These are phyloP conservation scores for Aspergillus costaricaensis DNA, from an alignment of 2,329 filamentous ascomycete genomes.

Conservation along the genomic window DNA sequence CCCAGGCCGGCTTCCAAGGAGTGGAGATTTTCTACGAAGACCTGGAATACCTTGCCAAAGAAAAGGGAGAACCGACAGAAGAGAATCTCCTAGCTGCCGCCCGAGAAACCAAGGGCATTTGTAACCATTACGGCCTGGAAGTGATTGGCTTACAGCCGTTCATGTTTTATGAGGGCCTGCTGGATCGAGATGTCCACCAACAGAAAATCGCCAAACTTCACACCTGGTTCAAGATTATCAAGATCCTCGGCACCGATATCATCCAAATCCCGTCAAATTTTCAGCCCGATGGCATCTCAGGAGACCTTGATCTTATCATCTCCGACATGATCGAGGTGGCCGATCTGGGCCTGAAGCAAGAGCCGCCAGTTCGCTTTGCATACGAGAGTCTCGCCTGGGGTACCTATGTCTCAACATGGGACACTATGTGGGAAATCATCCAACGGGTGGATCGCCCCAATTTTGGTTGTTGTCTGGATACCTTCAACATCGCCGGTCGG, in stretches of 20 bases:
- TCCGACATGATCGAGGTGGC: constrained; percentile 65
- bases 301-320: constrained; percentile 58
- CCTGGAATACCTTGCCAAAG: constrained; percentile 61
- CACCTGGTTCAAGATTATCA: constrained; percentile 68
- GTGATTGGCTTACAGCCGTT: constrained; percentile 69
- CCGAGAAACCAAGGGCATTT: constrained; percentile 55
- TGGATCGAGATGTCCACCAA: constrained; percentile 60
- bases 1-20: constrained; percentile 64
- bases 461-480: constrained; percentile 74
- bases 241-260: constrained; percentile 66
- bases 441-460: constrained; percentile 65
- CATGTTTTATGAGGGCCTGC: constrained; percentile 71
- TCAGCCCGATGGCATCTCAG: constrained; percentile 49
- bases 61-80: constrained; percentile 46
- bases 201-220: constrained; percentile 59
- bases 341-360: constrained; percentile 61
- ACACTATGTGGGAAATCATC: constrained; percentile 69
- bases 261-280: constrained; percentile 74
- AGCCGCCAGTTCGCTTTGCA: constrained; percentile 64
- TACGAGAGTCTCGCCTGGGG: constrained; percentile 74
- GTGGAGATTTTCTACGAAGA: constrained; percentile 81
- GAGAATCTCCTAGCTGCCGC: constrained; percentile 61
- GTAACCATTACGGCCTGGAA: constrained; percentile 23
- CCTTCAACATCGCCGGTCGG: constrained; percentile 72
- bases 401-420: constrained; percentile 69